A percentile compares a stretch with the other conserved stretches of the same genome.
Evolutionary conservation across 441 rosid species (phyloP).

Genomic region (Dalechampia spathulata): DNA sequence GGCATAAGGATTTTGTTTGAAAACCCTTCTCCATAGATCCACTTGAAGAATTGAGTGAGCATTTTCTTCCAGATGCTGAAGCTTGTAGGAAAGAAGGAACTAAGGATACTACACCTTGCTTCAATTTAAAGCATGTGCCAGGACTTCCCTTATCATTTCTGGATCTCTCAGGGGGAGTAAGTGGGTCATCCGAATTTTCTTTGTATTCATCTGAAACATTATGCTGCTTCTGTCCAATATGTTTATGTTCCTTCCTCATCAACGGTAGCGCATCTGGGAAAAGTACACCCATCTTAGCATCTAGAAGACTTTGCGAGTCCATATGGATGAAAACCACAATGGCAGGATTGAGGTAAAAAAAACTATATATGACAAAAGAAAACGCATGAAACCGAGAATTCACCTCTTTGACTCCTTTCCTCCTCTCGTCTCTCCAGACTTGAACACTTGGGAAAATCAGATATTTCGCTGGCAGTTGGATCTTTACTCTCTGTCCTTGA

Average conservation of each 20-base stretch:
- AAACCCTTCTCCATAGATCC: constrained; percentile 2
- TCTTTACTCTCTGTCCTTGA: constrained; percentile 16
- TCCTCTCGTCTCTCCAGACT: constrained; percentile 19
- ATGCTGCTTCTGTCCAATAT: constrained; percentile 19
- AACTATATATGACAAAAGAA: not conserved
- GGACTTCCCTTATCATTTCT: constrained; percentile 7
- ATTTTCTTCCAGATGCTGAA: constrained; percentile 5
- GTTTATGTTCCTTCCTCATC: constrained; percentile 21
- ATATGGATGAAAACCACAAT: constrained; percentile 1
- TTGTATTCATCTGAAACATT: constrained; percentile 9
- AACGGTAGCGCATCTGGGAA: constrained; percentile 22
- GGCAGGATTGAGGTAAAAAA: constrained; percentile 1
- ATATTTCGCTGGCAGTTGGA: constrained; percentile 11
- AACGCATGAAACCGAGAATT: constrained; percentile 2
- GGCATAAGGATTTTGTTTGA: constrained; percentile 6
- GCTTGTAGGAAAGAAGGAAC: constrained; percentile 7
- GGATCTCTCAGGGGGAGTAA: not conserved
- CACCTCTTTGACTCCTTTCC: constrained; percentile 24
- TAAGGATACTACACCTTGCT: constrained; percentile 2
- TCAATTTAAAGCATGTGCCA: constrained; percentile 7
- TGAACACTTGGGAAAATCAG: constrained; percentile 14
- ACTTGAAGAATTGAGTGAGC: not conserved
- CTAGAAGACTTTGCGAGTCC: not conserved
- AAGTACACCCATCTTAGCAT: constrained; percentile 7
- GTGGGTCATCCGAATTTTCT: constrained; percentile 21